Evolutionary conservation across 1,284 basidiomycete genomes (phyloP).

Genomic region (Tetrapyrgos nigripes): DNA sequence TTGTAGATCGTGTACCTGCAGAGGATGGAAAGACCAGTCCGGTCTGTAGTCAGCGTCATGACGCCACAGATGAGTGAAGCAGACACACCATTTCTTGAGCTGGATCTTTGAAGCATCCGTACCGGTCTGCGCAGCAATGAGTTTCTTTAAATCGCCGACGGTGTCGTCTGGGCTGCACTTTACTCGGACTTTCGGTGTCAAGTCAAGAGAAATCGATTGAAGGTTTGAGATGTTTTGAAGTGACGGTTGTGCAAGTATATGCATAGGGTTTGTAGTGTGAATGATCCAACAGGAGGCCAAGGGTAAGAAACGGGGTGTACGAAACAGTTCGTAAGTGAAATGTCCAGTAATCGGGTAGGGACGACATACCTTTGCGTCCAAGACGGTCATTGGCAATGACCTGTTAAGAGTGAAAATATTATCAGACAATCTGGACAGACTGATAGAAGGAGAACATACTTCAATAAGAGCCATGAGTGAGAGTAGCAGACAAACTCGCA

Average conservation of each 20-base stretch:
- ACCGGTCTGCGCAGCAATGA: conserved; percentile 96
- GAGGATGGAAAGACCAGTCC: too few species aligned
- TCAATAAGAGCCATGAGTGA: conserved; percentile 63
- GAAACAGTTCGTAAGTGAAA: not conserved
- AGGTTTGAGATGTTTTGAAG: conserved; percentile 9
- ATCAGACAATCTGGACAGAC: not conserved
- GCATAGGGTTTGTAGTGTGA: not conserved
- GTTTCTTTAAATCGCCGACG: conserved; percentile 95
- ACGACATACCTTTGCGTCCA: conserved; percentile 51
- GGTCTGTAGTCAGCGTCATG: too few species aligned
- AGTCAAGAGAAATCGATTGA: conserved; percentile 43
- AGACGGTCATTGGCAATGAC: conserved; percentile 97
- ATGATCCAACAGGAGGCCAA: not conserved
- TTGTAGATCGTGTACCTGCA: conserved; percentile 91
- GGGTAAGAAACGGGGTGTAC: not conserved
- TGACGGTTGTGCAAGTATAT: not conserved
- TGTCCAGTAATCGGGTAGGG: not conserved
- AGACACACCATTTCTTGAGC: conserved; percentile 92
- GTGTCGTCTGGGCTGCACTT: conserved; percentile 96
- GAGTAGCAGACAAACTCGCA: too few species aligned
- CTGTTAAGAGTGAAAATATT: conserved; percentile 41
- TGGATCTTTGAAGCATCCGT: conserved; percentile 88
- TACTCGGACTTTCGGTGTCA: conserved; percentile 70
- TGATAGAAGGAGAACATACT: conserved; percentile 37
- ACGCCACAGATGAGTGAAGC: too few species aligned